Percentiles rank a stretch among this genome's conserved stretches.
Conservation (phyloP, 2,329 filamentous ascomycete species). For the Fusarium liriodendri region DNA sequence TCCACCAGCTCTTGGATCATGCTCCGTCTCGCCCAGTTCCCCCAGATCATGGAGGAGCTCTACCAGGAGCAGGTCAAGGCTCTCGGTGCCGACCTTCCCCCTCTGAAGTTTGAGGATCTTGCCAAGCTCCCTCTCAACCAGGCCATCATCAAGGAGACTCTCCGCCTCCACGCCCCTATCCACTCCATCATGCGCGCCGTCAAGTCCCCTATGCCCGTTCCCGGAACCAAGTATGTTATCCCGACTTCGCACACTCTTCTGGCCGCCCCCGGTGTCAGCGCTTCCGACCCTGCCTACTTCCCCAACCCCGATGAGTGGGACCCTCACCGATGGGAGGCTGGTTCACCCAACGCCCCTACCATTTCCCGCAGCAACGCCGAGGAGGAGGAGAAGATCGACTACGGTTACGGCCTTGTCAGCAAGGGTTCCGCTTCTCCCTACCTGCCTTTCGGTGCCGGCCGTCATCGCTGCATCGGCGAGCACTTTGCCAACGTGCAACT, state of each 20-base stretch:
- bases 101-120: constrained; percentile 81
- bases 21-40: constrained; percentile 80
- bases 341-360: constrained; percentile 65
- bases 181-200: constrained; percentile 95
- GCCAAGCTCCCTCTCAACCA: constrained; percentile 83
- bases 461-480: constrained; percentile 96
- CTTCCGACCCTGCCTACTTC: constrained; percentile 79
- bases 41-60: constrained; percentile 82
- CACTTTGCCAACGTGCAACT: constrained; percentile 96
- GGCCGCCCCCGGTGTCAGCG: constrained; percentile 85
- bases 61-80: constrained; percentile 82
- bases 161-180: constrained; percentile 91
- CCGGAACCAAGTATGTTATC: constrained; percentile 85
- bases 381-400: constrained; percentile 85
- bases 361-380: constrained; percentile 63
- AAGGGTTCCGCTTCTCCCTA: constrained; percentile 93
- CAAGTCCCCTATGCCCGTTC: constrained; percentile 85
- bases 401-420: constrained; percentile 92
- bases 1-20: constrained; percentile 89
- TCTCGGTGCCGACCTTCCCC: constrained; percentile 79
- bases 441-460: constrained; percentile 91
- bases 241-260: constrained; percentile 85
- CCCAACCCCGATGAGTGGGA: constrained; percentile 87
- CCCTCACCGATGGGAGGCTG: constrained; percentile 88
- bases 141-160: constrained; percentile 90